Evolutionary conservation across 345 rosid genomes (phyloP).

Genomic region (Raphanus raphanistrum): DNA sequence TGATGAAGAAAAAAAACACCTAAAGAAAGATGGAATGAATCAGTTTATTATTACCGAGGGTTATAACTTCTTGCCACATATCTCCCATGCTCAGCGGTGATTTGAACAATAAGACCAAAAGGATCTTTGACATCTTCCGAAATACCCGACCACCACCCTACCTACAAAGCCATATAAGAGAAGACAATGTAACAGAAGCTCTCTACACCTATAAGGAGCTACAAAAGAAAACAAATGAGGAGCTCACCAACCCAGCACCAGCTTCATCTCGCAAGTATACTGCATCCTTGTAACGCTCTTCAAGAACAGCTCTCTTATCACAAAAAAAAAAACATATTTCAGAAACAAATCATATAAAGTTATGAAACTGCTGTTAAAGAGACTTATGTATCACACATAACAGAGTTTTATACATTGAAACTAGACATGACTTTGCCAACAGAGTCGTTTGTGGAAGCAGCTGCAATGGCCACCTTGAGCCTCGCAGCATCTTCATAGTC

Average conservation of each 20-base stretch:
- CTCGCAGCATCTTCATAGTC: conserved; percentile 83
- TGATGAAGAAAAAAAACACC: not conserved
- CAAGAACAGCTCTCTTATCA: conserved; percentile 69
- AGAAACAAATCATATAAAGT: not conserved
- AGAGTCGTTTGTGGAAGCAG: conserved; percentile 67
- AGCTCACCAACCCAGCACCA: conserved; percentile 87
- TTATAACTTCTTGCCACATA: conserved; percentile 80
- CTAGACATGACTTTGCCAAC: conserved; percentile 74
- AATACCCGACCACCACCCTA: conserved; percentile 98
- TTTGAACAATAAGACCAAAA: conserved; percentile 74
- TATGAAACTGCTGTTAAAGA: not conserved
- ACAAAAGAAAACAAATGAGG: not conserved
- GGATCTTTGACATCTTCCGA: conserved; percentile 78
- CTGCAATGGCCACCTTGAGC: conserved; percentile 91
- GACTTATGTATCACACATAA: not conserved
- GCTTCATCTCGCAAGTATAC: conserved; percentile 76
- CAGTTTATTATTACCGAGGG: conserved; percentile 61
- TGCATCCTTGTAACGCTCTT: conserved; percentile 81
- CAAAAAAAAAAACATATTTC: conserved; percentile 2
- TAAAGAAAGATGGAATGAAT: conserved; percentile 4
- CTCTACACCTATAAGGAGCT: not conserved
- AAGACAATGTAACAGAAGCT: not conserved
- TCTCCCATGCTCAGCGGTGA: conserved; percentile 96
- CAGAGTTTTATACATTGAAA: conserved; percentile 49
- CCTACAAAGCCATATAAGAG: conserved; percentile 44